Conservation (phyloP, 179 eudicot species). For the Spergularia azorica region DNA sequence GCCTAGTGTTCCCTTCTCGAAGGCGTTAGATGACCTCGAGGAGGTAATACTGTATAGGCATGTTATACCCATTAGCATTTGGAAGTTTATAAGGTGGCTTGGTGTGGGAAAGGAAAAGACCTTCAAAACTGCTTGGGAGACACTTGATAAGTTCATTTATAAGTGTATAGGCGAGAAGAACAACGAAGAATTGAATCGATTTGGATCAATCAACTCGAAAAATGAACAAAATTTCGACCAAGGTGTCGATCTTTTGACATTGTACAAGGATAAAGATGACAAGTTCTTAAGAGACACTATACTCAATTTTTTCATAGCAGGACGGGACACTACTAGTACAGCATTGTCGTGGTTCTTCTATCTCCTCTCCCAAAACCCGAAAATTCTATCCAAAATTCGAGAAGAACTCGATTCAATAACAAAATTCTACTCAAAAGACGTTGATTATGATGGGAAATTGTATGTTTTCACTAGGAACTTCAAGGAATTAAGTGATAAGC, state of each 20-base stretch:
- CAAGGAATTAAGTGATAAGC: conserved; percentile 11
- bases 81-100: conserved; percentile 35
- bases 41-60: conserved; percentile 29
- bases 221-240: not conserved
- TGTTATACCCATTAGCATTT: conserved; percentile 25
- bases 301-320: conserved; percentile 47
- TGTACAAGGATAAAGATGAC: conserved; percentile 30
- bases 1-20: conserved; percentile 20
- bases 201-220: not conserved
- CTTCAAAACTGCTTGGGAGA: conserved; percentile 28
- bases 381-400: conserved; percentile 32
- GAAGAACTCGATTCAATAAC: conserved; percentile 17
- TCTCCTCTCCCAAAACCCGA: conserved; percentile 41
- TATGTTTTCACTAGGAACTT: not conserved
- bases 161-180: conserved; percentile 15
- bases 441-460: not conserved
- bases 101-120: conserved; percentile 27
- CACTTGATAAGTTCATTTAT: conserved; percentile 31
- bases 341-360: conserved; percentile 60
- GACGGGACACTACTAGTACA: conserved; percentile 54
- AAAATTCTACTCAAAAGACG: not conserved
- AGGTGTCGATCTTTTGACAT: conserved; percentile 34
- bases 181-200: not conserved
- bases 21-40: conserved; percentile 33
- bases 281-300: conserved; percentile 47